Evolutionary conservation across 352 stramenopile genomes (phyloP), one percentile per base, ranked within the genome.

Genomic region (Phytophthora fragariaefolia): DNA sequence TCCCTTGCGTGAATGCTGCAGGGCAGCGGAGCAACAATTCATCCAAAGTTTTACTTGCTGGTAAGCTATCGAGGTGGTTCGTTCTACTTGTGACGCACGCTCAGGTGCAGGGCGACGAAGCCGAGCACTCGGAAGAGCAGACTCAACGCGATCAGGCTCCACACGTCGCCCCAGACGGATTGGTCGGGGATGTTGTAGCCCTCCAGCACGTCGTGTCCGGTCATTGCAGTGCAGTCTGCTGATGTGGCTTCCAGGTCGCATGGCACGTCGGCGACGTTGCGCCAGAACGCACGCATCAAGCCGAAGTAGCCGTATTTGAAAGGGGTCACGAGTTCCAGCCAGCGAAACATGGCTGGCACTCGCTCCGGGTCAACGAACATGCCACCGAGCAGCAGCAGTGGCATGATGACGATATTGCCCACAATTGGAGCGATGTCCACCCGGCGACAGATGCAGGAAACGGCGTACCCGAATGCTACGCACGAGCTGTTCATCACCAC

Each of bases 291-390:
- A 12, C 65, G 59, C 65, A 80, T 82, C 26, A 80, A 66, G 49
- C 65, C 77, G 46, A 77, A 71, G 69, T 77, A 85, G 46, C 74
- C 77, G 54, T 85, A 85, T 34, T 82, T 80, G 56, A 85, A 71
- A 10, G 75, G 75, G 6, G 77, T 82, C 10, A 83, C 43, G 66
- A 77, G 72, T 38, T 83, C 56, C 26, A 85, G 61, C 77, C 77
- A 85, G 26, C 58, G 58, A 27, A 85, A 79, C 69, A 68, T 74
- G 42, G 32, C 40, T 18, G 77, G 77, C 9, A 74, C 72, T 43
- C 58, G 64, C 23, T 82, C 62, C 0, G 73, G 54, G 49, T 85
- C 74, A 2, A 85, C 53, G 47, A 85, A 83, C 23, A 85, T 68
- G 24, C 77, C 77, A 28, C 77, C 77, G 36, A 85, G 77, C 20